Base-by-base conservation (phyloP, 768 basidiomycete genomes). In the Lepiota brunneoincarnata region DNA sequence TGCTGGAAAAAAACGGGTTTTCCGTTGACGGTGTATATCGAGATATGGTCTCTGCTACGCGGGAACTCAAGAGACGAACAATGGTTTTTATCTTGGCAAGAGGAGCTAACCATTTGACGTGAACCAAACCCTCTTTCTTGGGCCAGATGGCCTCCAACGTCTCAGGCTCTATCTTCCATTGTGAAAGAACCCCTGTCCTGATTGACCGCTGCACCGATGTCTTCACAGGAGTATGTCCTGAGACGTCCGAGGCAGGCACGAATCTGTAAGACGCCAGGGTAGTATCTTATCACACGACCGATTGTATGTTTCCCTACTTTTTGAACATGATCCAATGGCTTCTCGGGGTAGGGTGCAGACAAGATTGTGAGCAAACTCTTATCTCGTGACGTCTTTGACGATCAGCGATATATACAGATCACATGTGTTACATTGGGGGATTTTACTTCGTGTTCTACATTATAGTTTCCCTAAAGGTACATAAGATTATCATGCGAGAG, bases 1-100 rank as follows among this genome's bases (percentile, higher is more conserved):
- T 97, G 93, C 67, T 99, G 94, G 78, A 97, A 93, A 69, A 96
- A 89, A 47, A 98, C 67, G 4, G 96, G 95, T 64, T 91, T 88
- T 43, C 86, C 79, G 60, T 92, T 82, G 35, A 98, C 76, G 1
- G 93, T 88, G 71, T 91, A 97, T 67, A 99, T 88, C 38, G 94
- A 93, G 61, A 98, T 79, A 68, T 97, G 92, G 57, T 98, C 96
- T 84, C 87, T 90, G 75, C 96, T 98, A 69, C 71, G 63, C 66
- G 56, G 64, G 56, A 61, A 60, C 55, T 51, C 50, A 58, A 56
- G 64, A 59, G 24, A 60, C 46, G 37, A 54, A 20, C 26, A 39
- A 15, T 44, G 51, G 61, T 59, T 60, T 38, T 37, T 49, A 43
- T 52, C 39, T 41, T 47, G 44, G 37, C 57, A 35, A 21, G 66